Base-by-base conservation (phyloP, 2,329 filamentous ascomycete species). In the Talaromyces piceae region DNA sequence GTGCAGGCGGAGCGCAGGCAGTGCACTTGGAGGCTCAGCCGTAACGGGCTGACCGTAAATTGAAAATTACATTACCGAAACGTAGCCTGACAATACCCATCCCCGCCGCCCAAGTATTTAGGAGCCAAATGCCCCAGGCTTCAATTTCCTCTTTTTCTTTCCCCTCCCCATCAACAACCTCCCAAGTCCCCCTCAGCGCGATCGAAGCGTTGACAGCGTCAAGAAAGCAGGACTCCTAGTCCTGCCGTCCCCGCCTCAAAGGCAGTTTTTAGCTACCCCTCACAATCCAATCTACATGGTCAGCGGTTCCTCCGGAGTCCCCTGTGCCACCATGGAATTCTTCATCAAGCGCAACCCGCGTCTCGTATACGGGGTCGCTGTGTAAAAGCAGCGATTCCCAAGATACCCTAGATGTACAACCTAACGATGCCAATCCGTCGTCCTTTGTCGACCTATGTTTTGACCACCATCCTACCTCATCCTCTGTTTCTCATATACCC, bases 231-330 rank as follows among this genome's bases (percentile, higher is more conserved):
- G 52, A 54, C 52, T 47, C 30, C 13, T 9, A 43, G 52, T 54
- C 52, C 52, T 54, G 52, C 52, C 31, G 30, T 22, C n/a, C 26
- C 49, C 31, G 52, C 52, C 52, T 51, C 44, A 47, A 51, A 45
- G 51, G 52, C 52, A 45, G 43, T 12, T 37, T 20, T 27, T 41
- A 16, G 30, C 20, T 16, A 44, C 13, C 45, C 45, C 41, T 26
- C 52, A 51, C 52, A 41, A 54, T 54, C 45, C 46, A 47, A 49
- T 48, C 49, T 51, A 44, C 41, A 49, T 51, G 52, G 30, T 45
- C 52, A 43, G 48, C 52, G 44, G 49, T 25, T 49, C 39, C 48
- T 26, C 52, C 48, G 45, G 49, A 50, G 25, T 43, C 43, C 39
- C 31, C 52, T 37, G 52, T 33, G 20, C 52, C 48, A 30, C 52